Evolutionary conservation across 768 basidiomycete genomes (phyloP).

Genomic region (Amylocystis lapponica): DNA sequence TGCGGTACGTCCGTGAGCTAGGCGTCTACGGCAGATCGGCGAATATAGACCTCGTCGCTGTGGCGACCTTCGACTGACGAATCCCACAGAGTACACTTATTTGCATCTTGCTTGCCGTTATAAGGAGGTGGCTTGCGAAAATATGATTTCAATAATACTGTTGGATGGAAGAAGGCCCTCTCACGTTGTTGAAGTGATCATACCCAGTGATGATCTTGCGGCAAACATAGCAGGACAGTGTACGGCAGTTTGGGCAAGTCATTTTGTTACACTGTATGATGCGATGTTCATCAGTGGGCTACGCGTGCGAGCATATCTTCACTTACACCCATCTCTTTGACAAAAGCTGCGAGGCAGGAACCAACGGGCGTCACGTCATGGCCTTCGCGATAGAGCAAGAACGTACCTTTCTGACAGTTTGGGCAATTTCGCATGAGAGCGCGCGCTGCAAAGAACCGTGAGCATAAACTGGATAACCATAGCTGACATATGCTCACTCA

Average conservation of each 20-base stretch:
- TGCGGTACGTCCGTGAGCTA: not conserved
- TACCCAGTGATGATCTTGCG: constrained; percentile 67
- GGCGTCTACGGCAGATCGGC: not conserved
- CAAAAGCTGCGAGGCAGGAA: constrained; percentile 47
- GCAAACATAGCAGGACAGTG: constrained; percentile 83
- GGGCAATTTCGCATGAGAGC: constrained; percentile 89
- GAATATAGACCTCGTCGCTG: constrained; percentile 49
- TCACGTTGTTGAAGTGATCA: constrained; percentile 63
- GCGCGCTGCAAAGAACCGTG: constrained; percentile 38
- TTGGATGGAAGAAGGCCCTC: constrained; percentile 3
- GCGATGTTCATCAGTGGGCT: not conserved
- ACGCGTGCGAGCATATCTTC: not conserved
- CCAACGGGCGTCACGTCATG: constrained; percentile 1
- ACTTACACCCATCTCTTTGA: constrained; percentile 74
- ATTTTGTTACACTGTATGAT: constrained; percentile 86
- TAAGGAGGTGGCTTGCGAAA: constrained; percentile 20
- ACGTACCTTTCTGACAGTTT: constrained; percentile 70
- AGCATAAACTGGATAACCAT: not conserved
- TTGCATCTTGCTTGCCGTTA: constrained; percentile 19
- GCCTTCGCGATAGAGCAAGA: constrained; percentile 2
- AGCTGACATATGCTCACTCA: constrained; percentile 67
- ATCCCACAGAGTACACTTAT: constrained; percentile 68
- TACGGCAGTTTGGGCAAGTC: constrained; percentile 65
- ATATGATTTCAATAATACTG: constrained; percentile 3
- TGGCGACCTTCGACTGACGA: constrained; percentile 53